Conservation (phyloP, 768 basidiomycete species). For the Lyophyllum decastes region DNA sequence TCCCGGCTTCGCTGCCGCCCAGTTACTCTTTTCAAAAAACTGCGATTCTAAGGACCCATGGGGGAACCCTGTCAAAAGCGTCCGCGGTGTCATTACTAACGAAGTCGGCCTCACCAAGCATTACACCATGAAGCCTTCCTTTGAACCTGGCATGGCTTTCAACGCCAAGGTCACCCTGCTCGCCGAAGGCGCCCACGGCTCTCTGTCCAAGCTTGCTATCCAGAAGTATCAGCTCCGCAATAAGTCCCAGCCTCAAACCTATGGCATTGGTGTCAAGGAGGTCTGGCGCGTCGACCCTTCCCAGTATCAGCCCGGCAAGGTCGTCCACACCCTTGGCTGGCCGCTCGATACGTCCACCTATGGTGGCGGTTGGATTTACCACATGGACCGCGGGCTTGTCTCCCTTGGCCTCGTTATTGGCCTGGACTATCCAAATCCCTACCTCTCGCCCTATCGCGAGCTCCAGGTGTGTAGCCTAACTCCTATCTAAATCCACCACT, state of each 20-base stretch:
- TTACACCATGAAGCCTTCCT: conserved; percentile 77
- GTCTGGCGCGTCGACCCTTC: conserved; percentile 85
- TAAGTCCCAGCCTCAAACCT: conserved; percentile 84
- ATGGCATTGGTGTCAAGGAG: conserved; percentile 95
- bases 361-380: conserved; percentile 94
- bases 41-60: conserved; percentile 38
- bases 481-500: conserved; percentile 4
- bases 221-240: conserved; percentile 73
- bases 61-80: conserved; percentile 46
- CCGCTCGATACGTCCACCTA: conserved; percentile 83
- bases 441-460: conserved; percentile 88
- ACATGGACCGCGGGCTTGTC: conserved; percentile 91
- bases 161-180: conserved; percentile 88
- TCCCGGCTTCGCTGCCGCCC: conserved; percentile 93
- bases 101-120: conserved; percentile 89
- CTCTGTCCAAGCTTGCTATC: conserved; percentile 79
- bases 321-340: conserved; percentile 96
- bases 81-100: conserved; percentile 86
- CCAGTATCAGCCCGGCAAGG: conserved; percentile 68
- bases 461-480: conserved; percentile 65
- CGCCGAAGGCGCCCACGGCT: conserved; percentile 95
- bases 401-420: conserved; percentile 91
- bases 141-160: conserved; percentile 97
- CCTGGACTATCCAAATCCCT: conserved; percentile 93
- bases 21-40: conserved; percentile 69